Conservation (phyloP, 345 rosid species). For the Citrus australasica region DNA sequence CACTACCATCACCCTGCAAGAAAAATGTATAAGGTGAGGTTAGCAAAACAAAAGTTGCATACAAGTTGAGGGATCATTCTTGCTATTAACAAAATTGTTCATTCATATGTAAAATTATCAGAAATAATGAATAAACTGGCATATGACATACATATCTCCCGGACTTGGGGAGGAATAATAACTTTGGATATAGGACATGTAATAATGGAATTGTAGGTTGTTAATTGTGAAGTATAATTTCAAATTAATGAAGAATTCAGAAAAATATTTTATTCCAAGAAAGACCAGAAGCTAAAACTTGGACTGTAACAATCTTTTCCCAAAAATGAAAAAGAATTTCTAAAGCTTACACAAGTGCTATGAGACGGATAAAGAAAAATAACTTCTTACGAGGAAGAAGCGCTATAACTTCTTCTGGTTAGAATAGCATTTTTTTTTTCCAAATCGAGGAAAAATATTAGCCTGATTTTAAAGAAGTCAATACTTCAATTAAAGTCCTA, state of each 20-base stretch:
- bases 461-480: not conserved
- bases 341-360: not conserved
- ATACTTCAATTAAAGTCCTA: not conserved
- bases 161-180: not conserved
- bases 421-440: not conserved
- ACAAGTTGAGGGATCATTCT: not conserved
- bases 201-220: not conserved
- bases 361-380: not conserved
- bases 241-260: not conserved
- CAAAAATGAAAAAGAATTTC: no score
- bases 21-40: not conserved
- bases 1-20: conserved; percentile 91
- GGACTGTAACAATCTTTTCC: not conserved
- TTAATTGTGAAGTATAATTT: not conserved
- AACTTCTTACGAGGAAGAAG: not conserved
- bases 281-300: not conserved
- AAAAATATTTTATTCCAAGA: not conserved
- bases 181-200: not conserved
- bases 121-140: not conserved
- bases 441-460: not conserved
- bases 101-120: not conserved
- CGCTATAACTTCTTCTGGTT: not conserved
- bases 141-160: not conserved
- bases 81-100: not conserved
- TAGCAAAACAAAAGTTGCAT: not conserved